Base-by-base conservation (phyloP, 495 filamentous ascomycete species). In the Tuber indicum region DNA sequence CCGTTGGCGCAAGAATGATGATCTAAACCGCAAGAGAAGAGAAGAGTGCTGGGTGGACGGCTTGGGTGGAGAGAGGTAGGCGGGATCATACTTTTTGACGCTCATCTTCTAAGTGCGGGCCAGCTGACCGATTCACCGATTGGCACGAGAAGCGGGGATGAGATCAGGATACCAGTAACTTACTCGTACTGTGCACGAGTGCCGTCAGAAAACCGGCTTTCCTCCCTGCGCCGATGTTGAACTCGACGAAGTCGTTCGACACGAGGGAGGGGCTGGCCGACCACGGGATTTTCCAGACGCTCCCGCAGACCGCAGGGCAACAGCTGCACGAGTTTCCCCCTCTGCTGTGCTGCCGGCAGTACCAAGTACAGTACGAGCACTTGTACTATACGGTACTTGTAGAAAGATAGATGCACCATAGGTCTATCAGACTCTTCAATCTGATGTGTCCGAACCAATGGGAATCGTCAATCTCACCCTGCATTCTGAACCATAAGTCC, bases 211-310 rank as follows among this genome's bases (percentile, higher is more conserved):
- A 58, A n/a, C 10, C 8, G 9, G 17, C n/a, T 58, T 62, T 32
- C 10, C n/a, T 62, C n/a, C 52, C 32, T 10, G 10, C 52, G 3
- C 32, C n/a, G 52, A 62, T 62, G 52, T 32, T n/a, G 52, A 26
- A 23, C 9, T 62, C 46, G 19, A 49, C 17, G 5, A 49, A 21
- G 46, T 23, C 12, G n/a, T 62, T 66, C 14, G 58, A 36, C 14
- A 26, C 12, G 26, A 36, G 49, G 14, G 70, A 70, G 26, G 39
- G 49, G 78, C 36, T 76, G 74, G 78, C 76, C 75, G 49, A 71
- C 78, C 76, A 79, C 70, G 39, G 70, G 78, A 70, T 77, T 79
- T 79, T 66, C 42, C 66, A 74, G 77, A 76, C 23, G 70, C 17
- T 1, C 26, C 58, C 26, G 58, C 58, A 32, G 26, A 66, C 58